Conservation (phyloP, 164 flowering plant genomes). For the Dillenia turbinata region DNA sequence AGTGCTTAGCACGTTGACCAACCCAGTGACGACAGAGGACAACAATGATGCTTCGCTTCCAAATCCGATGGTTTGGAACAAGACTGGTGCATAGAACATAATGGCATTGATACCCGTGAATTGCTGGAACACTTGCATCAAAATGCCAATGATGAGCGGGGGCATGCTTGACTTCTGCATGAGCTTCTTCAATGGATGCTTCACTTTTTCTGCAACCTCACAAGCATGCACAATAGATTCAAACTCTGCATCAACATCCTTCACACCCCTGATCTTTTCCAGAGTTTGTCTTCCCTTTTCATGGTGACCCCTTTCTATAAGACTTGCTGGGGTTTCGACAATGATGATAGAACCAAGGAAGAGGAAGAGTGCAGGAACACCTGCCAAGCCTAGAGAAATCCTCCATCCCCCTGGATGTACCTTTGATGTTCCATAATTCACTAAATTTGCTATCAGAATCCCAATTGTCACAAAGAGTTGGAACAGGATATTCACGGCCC, state of each 20-base stretch:
- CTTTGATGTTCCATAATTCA: constrained; percentile 19
- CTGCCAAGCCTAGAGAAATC: constrained; percentile 30
- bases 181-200: constrained; percentile 17
- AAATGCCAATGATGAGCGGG: constrained; percentile 20
- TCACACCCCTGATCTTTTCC: constrained; percentile 20
- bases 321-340: constrained; percentile 40
- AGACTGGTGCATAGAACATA: constrained; percentile 34
- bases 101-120: constrained; percentile 33
- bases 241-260: constrained; percentile 24
- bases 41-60: constrained; percentile 17
- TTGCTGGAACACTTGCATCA: constrained; percentile 28
- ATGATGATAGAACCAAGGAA: constrained; percentile 23
- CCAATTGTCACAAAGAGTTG: constrained; percentile 39
- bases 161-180: constrained; percentile 17
- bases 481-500: constrained; percentile 33
- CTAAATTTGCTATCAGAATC: constrained; percentile 30
- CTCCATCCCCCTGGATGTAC: constrained; percentile 33
- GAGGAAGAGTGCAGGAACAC: constrained; percentile 24
- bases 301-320: constrained; percentile 22
- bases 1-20: constrained; percentile 23
- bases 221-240: constrained; percentile 15
- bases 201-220: constrained; percentile 15
- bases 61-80: constrained; percentile 28
- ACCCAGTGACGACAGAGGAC: constrained; percentile 25
- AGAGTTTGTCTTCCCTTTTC: constrained; percentile 20